These are phyloP conservation scores for Zasmidium citrigriseum DNA, from an alignment of 2,329 filamentous ascomycete species.

Conservation along the genomic window DNA sequence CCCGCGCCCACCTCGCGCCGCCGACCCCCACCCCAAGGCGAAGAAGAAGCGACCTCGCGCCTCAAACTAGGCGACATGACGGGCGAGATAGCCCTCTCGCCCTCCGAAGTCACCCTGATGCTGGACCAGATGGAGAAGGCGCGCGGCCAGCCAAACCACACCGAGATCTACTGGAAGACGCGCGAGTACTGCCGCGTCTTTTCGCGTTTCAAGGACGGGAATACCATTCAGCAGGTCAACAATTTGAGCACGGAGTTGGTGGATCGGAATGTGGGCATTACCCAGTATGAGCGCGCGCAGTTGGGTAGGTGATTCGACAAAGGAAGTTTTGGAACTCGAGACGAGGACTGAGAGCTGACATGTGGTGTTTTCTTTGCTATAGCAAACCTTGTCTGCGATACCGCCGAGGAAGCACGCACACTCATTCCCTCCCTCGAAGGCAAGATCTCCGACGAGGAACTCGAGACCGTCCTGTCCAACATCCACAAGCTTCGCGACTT, in stretches of 20 bases:
- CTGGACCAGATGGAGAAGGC: conserved; percentile 72
- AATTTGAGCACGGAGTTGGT: conserved; percentile 58
- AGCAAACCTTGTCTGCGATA: conserved; percentile 91
- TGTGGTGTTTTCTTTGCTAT: conserved; percentile 17
- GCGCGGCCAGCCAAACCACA: conserved; percentile 56
- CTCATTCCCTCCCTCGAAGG: conserved; percentile 85
- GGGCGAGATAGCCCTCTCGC: conserved; percentile 84
- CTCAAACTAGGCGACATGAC: conserved; percentile 93
- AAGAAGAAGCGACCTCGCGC: conserved; percentile 81
- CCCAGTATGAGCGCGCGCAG: conserved; percentile 91
- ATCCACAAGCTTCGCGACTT: conserved; percentile 73
- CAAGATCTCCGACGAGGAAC: conserved; percentile 87
- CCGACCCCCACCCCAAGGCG: conserved; percentile 70
- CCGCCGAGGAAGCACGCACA: conserved; percentile 92
- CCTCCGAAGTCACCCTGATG: conserved; percentile 88
- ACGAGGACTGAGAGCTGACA: conserved; percentile 1
- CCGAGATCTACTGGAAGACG: conserved; percentile 44
- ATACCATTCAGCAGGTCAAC: conserved; percentile 82
- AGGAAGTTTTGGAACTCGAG: too few relatives aligned
- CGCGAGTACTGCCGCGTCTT: conserved; percentile 92
- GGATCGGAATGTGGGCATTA: conserved; percentile 23
- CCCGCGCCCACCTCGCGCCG: conserved; percentile 49
- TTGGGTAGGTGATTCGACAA: conserved; percentile 71
- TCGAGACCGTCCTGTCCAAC: conserved; percentile 87
- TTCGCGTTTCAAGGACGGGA: conserved; percentile 91